phyloP scores from a whole-genome alignment of 257 asterid genomes.

The Craterostigma plantagineum region DNA sequence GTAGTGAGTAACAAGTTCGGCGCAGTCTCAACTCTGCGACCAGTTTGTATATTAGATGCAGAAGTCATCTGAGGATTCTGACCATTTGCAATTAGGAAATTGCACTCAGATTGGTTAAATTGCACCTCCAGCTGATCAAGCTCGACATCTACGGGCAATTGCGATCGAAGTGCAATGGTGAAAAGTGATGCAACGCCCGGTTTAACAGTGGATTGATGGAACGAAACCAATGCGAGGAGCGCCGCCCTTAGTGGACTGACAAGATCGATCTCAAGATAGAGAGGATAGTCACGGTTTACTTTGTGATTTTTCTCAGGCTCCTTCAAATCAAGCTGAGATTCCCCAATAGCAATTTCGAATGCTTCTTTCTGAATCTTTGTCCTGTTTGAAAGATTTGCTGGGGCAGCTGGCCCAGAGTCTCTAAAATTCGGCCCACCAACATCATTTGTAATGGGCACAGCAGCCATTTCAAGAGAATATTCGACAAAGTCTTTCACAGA shows the following conservation, averaged over 20 bases:
- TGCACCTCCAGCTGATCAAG: slow-evolving; percentile 96
- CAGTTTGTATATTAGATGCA: slow-evolving; percentile 48
- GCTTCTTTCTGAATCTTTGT: slow-evolving; percentile 70
- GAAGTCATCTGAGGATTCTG: slow-evolving; percentile 63
- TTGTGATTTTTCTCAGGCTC: slow-evolving; percentile 27
- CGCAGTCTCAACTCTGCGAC: slow-evolving; percentile 84
- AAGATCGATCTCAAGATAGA: slow-evolving; percentile 89
- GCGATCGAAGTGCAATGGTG: slow-evolving; percentile 75
- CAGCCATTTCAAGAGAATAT: slow-evolving; percentile 97
- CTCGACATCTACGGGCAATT: slow-evolving; percentile 59
- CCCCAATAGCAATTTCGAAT: slow-evolving; percentile 59
- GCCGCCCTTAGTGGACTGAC: slow-evolving; percentile 80
- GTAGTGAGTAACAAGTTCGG: slow-evolving; percentile 50
- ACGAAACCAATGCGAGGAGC: slow-evolving; percentile 89
- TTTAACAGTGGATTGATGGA: slow-evolving; percentile 85
- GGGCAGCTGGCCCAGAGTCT: slow-evolving; percentile 78
- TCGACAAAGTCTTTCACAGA: slow-evolving; percentile 75
- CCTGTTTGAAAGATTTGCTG: slow-evolving; percentile 56
- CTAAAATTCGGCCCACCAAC: slow-evolving; percentile 19
- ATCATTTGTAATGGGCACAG: slow-evolving; percentile 49
- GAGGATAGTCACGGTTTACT: slow-evolving; percentile 57
- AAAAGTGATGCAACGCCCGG: slow-evolving; percentile 62
- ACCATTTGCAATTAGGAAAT: slow-evolving; percentile 68
- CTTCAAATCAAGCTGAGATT: slow-evolving; percentile 21
- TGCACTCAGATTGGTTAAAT: slow-evolving; percentile 85